phyloP scores from a whole-genome alignment of 208 protist genomes.

The Crithidia sp. region DNA sequence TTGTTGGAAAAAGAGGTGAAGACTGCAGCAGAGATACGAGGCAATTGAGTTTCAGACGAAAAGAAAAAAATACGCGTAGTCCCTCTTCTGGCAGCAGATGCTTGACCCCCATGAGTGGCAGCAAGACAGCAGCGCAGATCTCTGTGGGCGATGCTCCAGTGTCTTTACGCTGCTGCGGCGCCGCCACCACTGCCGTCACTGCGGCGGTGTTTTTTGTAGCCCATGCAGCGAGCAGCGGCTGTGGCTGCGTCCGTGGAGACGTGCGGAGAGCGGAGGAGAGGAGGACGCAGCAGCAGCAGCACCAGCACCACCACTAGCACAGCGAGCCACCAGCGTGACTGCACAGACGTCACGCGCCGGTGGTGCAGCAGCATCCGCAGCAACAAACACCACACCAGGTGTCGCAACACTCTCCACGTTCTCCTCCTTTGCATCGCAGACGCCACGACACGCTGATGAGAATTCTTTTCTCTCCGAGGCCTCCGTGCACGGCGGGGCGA shows the following conservation, averaged over 20 bases:
- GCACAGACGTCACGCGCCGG: no score
- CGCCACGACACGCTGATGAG: not conserved
- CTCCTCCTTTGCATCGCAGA: not conserved
- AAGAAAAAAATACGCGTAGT: no score
- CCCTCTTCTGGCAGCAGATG: constrained; percentile 18
- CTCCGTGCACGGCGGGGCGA: not conserved
- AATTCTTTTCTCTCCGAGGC: not conserved
- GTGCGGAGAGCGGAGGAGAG: no score
- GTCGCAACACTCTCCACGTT: not conserved
- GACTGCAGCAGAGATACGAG: no score
- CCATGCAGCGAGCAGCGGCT: constrained; percentile 33
- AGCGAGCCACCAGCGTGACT: no score
- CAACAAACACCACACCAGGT: not conserved
- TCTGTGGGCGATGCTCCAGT: constrained; percentile 27
- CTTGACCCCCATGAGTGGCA: constrained; percentile 37
- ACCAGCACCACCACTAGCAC: no score
- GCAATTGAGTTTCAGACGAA: no score
- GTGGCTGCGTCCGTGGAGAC: constrained; percentile 40
- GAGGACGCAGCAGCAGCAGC: no score
- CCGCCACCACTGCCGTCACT: constrained; percentile 63
- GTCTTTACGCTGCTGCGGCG: constrained; percentile 41
- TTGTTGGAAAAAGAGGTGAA: not conserved
- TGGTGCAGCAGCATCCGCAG: no score
- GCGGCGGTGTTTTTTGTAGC: constrained; percentile 47
- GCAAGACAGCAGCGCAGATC: constrained; percentile 21